These are phyloP conservation scores for Eutypella sp. DNA, from an alignment of 2,329 filamentous ascomycete species.

Conservation along the genomic window DNA sequence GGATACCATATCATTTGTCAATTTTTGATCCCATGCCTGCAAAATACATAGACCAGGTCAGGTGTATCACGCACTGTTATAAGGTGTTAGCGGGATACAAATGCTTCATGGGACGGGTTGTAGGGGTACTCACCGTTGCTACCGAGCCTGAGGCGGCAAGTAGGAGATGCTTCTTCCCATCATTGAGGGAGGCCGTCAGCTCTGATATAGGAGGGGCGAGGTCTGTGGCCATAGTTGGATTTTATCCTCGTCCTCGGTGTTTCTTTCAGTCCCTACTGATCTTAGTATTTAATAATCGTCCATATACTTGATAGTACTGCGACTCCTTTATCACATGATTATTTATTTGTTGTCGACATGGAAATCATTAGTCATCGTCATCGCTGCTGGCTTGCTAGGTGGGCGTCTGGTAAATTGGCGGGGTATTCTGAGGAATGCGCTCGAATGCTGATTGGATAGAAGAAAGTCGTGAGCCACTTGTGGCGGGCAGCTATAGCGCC, in stretches of 20 bases:
- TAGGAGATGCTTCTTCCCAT: constrained; percentile 56
- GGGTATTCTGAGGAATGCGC: not conserved
- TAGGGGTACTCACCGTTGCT: constrained; percentile 58
- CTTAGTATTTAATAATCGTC: too few species aligned
- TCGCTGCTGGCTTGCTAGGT: too few species aligned
- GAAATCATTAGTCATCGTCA: too few species aligned
- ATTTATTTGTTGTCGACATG: too few species aligned
- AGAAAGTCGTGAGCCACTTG: too few species aligned
- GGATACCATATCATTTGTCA: constrained; percentile 26
- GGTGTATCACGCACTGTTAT: not conserved
- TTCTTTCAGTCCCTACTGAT: not conserved
- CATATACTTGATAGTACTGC: too few species aligned
- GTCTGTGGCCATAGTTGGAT: not conserved
- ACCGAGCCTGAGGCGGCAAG: constrained; percentile 60
- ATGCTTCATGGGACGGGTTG: constrained; percentile 42
- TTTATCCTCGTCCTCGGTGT: not conserved
- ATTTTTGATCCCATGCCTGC: not conserved
- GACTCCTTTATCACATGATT: too few species aligned
- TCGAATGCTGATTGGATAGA: not conserved
- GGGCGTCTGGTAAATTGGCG: not conserved
- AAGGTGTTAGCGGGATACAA: constrained; percentile 16
- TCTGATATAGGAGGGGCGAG: not conserved
- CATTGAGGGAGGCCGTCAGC: constrained; percentile 32
- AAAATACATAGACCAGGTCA: not conserved
- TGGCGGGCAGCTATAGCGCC: too few species aligned